Base-by-base conservation (phyloP, 768 basidiomycete species). In the Chalciporus pseudorubinellus region DNA sequence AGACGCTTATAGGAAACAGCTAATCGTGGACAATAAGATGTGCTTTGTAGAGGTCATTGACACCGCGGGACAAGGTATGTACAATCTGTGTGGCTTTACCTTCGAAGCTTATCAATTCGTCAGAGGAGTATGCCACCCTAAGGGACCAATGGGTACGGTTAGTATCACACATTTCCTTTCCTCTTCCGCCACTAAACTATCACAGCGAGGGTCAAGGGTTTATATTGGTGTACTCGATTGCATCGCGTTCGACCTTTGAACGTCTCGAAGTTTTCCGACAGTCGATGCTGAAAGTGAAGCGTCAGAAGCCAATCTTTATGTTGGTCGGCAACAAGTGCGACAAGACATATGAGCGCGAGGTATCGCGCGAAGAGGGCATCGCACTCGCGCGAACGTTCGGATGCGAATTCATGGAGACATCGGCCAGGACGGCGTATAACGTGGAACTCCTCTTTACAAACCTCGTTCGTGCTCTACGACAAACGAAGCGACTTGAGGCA, bases 141-240 rank as follows among this genome's bases (percentile, higher is more conserved):
- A 86, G 94, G 59, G 93, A 97, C 76, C 95, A 98, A 71, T 98
- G 94, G 94, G 92, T 97, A 61, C 85, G 94, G 94, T 95, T 55
- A 71, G 87, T 78, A 50, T 44, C 49, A 24, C 41, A 36, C 28
- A 22, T 18, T 20, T 14, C 29, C 50, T 26, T 42, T 46, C 39
- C 47, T 44, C 39, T 48, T 53, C 57, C 45, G 38, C 46, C 24
- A 39, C 51, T 47, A 31, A 55, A 34, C 46, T n/a, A 40, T 43
- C 45, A 24, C 64, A 95, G 94, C 24, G 94, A 98, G 71, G 95
- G 95, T 56, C 93, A 95, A 75, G 94, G 93, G n/a, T 95, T 98
- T 70, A 88, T 98, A 59, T 82, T 98, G 42, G 94, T 97, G 52
- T 98, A 97, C 73, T 95, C 93, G 39, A 95, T 98, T 68, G 89